Evolutionary conservation across 495 filamentous ascomycete species (phyloP), one percentile per base, ranked within the genome.

Genomic region (Eremomyces bilateralis): DNA sequence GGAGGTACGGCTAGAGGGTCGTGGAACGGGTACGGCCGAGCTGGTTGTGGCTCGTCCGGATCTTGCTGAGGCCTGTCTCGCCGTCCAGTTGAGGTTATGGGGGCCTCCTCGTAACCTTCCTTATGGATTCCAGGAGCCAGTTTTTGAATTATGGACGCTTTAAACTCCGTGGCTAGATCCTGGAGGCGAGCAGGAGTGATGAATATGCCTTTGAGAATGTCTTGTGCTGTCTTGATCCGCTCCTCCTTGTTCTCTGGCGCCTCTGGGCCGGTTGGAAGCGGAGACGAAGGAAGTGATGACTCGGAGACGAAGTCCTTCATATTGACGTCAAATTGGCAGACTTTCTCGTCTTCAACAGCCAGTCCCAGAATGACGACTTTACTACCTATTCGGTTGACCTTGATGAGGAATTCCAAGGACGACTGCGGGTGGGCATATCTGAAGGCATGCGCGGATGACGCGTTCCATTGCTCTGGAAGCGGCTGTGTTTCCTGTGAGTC

Each of bases 381-480:
- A 44, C 64, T 63, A 33, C 82, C 83, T 29, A 95, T 61, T 11
- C 85, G 71, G 54, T 71, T 76, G 42, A 85, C 54, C 49, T 80
- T 83, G 34, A 95, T 46, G 8, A 94, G 59, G 48, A 75, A 95
- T 40, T 76, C 63, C 62, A 88, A 78, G 11, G 83, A 69, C 0
- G 82, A 90, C 51, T 94, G 80, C n/a, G 67, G 56, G 47, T 93
- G 90, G 1, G 73, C 67, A 58, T 95, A 97, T 35, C 85, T 71
- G 53, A 97, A 90, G 32, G 74, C 64, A 53, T 75, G 76, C 25
- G 63, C 67, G 42, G n/a, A n/a, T n/a, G n/a, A n/a, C 22, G 65
- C 56, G 52, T 91, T 91, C 83, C 83, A 93, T 60, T 71, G 62
- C 13, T 62, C 15, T 2, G 79, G 77, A 5, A 97, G 66, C n/a